Evolutionary conservation across 441 rosid genomes (phyloP).

Genomic region (Croton setiger): DNA sequence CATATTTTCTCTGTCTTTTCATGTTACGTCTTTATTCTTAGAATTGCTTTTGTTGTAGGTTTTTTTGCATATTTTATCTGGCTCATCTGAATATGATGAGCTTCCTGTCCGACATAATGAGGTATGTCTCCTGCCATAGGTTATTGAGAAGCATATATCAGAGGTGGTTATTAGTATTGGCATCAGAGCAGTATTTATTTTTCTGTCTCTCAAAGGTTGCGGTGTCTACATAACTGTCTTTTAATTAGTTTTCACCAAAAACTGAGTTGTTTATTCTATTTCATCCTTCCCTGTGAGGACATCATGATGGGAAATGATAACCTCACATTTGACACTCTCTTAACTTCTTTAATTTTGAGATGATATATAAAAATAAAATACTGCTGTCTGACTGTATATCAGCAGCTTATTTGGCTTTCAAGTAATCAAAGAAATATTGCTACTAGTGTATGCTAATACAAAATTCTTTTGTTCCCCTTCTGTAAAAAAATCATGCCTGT

Average conservation of each 20-base stretch:
- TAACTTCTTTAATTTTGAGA: background rate
- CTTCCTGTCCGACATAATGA: constrained; percentile 99
- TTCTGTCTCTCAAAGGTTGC: background rate
- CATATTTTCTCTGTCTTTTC: constrained; percentile 1
- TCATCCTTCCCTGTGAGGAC: background rate
- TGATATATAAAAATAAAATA: too few species aligned
- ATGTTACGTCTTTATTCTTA: constrained; percentile 12
- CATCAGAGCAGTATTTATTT: background rate
- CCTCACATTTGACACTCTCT: background rate
- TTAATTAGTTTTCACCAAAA: background rate
- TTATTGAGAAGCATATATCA: background rate
- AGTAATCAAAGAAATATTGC: background rate
- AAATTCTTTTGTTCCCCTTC: background rate
- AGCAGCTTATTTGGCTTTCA: background rate
- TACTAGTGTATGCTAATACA: background rate
- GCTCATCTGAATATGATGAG: constrained; percentile 89
- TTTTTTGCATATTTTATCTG: constrained; percentile 82
- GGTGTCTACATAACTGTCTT: background rate
- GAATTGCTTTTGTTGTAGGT: constrained; percentile 42
- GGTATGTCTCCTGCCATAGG: constrained; percentile 39
- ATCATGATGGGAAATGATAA: background rate
- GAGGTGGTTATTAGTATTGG: background rate
- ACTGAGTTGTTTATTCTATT: background rate
- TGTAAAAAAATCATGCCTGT: background rate
- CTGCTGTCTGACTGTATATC: background rate